Conservation (phyloP, 2,329 filamentous ascomycete species). For the Septoria linicola region DNA sequence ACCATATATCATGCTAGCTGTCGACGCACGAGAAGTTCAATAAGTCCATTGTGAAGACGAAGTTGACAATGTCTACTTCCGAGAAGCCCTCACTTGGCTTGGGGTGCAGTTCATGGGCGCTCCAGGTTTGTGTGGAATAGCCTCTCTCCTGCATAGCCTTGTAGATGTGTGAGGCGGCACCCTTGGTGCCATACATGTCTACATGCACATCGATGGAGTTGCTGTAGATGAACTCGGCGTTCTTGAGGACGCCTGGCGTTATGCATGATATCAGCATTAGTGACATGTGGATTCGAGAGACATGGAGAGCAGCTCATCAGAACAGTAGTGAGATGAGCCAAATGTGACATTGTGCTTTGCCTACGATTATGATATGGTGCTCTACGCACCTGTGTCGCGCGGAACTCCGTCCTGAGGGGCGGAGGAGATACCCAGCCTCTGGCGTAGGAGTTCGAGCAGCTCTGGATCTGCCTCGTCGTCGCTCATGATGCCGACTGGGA, state of each 20-base stretch:
- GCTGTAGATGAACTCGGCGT: slow-evolving; percentile 83
- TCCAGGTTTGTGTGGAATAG: slow-evolving; percentile 85
- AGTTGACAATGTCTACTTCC: slow-evolving; percentile 59
- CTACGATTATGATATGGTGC: background rate
- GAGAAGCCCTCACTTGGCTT: slow-evolving; percentile 47
- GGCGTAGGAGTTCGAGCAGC: slow-evolving; percentile 78
- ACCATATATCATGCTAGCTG: background rate
- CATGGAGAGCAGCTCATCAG: too few relatives aligned
- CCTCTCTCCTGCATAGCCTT: slow-evolving; percentile 76
- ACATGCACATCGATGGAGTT: slow-evolving; percentile 91
- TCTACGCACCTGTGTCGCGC: slow-evolving; percentile 34
- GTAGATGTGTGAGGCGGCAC: slow-evolving; percentile 76
- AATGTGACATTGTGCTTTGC: background rate
- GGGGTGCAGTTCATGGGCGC: slow-evolving; percentile 85
- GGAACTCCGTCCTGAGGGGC: slow-evolving; percentile 30
- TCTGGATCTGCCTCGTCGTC: slow-evolving; percentile 90
- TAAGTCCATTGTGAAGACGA: slow-evolving; percentile 96
- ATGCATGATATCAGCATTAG: background rate
- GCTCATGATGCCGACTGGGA: slow-evolving; percentile 67
- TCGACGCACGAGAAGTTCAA: slow-evolving; percentile 72
- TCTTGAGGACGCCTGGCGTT: slow-evolving; percentile 75
- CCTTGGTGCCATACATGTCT: slow-evolving; percentile 77
- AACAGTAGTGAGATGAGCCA: background rate
- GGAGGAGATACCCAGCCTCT: slow-evolving; percentile 61
- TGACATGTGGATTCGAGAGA: too few relatives aligned